Conservation (phyloP, 225 moss, liverwort and hornwort species). For the Bryoerythrophyllum caledonicum region DNA sequence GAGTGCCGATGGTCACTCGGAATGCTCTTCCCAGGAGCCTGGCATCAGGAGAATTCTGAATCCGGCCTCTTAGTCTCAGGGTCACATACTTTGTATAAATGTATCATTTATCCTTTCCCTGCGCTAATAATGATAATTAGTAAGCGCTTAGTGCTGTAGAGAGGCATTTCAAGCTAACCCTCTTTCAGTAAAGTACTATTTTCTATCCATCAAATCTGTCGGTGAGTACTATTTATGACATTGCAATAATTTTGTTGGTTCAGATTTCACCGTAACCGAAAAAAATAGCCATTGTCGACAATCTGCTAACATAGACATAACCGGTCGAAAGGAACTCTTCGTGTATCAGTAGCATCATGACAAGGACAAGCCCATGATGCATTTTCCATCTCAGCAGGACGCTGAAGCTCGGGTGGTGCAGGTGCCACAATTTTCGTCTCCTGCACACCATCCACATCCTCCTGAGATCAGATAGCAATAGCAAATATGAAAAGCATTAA, state of each 20-base stretch:
- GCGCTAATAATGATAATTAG: background rate
- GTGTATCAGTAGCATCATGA: background rate
- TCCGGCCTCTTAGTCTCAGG: conserved; percentile 15
- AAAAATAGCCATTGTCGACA: background rate
- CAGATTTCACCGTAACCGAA: background rate
- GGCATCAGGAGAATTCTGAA: conserved; percentile 43
- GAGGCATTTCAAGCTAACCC: too few species aligned
- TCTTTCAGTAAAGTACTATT: too few species aligned
- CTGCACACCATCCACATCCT: conserved; percentile 36
- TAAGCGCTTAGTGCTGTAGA: too few species aligned
- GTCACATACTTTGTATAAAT: background rate
- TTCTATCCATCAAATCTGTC: too few species aligned
- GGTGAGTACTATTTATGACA: background rate
- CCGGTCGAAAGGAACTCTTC: background rate
- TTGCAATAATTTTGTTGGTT: background rate
- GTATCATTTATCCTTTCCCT: background rate
- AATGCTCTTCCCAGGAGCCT: conserved; percentile 29
- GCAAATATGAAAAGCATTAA: background rate
- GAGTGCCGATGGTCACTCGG: conserved; percentile 29
- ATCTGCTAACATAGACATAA: background rate
- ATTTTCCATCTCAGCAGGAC: conserved; percentile 30
- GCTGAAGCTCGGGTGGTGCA: conserved; percentile 55
- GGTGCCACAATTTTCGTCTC: conserved; percentile 62
- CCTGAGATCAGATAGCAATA: background rate
- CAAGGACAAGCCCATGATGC: background rate